Conservation (phyloP, 2,329 filamentous ascomycete genomes). For the Verticillium nonalfalfae region DNA sequence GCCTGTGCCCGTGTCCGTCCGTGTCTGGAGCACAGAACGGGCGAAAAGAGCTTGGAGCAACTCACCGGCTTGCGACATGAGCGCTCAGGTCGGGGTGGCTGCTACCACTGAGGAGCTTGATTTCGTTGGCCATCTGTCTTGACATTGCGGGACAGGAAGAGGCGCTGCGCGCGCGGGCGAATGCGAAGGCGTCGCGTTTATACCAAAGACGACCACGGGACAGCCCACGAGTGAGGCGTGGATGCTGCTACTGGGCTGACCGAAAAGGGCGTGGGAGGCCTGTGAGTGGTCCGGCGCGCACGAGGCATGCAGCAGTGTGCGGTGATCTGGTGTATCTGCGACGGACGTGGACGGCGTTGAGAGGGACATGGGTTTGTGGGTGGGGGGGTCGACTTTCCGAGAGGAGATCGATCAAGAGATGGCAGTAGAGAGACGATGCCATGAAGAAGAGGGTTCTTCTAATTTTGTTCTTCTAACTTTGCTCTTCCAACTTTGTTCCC, state of each 20-base stretch:
- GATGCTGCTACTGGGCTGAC: neutral
- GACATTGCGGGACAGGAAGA: neutral
- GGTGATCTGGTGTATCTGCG: neutral
- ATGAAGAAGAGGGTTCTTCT: no score
- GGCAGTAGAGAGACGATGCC: neutral
- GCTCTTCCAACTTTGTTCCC: no score
- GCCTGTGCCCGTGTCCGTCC: no score
- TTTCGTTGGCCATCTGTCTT: constrained; percentile 27
- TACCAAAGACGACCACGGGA: neutral
- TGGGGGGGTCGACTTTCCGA: no score
- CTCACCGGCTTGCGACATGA: constrained; percentile 21
- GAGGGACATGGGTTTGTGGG: no score
- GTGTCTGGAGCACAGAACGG: no score
- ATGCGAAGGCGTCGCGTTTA: neutral
- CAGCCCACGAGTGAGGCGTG: neutral
- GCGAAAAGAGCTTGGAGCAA: neutral
- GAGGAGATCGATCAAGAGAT: no score
- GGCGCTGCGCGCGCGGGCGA: neutral
- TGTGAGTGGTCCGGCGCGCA: neutral
- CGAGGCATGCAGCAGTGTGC: neutral
- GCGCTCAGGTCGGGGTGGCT: constrained; percentile 25
- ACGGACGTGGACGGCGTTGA: neutral
- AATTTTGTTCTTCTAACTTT: no score
- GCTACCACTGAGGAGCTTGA: constrained; percentile 28
- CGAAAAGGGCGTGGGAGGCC: neutral